These are phyloP conservation scores for Mangifera indica DNA, from an alignment of 345 rosid genomes.

Conservation along the genomic window DNA sequence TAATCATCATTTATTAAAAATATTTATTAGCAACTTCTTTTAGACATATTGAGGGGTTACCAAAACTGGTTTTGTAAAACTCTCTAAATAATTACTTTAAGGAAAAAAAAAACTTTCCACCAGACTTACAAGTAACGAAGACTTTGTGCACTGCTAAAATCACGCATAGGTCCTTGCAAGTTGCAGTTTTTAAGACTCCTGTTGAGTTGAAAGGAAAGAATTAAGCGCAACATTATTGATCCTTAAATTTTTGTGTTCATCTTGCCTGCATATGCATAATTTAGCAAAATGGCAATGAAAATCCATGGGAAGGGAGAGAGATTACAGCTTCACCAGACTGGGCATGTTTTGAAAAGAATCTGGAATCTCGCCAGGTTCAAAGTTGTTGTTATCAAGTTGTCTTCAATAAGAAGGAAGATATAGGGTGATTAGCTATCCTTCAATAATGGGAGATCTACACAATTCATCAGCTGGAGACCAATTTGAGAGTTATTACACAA, in stretches of 20 bases:
- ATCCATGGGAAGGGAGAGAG: not conserved
- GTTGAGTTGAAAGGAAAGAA: conserved; percentile 4
- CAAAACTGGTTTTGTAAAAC: too few relatives aligned
- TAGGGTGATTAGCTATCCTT: not conserved
- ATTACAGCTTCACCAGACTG: conserved; percentile 76
- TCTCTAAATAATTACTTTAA: too few relatives aligned
- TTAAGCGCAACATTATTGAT: not conserved
- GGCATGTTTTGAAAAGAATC: conserved; percentile 67
- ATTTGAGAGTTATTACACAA: conserved; percentile 3
- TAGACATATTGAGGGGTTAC: too few relatives aligned
- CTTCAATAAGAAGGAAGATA: conserved; percentile 46
- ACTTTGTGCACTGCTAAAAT: conserved; percentile 35
- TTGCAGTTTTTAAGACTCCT: conserved; percentile 61
- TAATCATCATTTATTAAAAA: too few relatives aligned
- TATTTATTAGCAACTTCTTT: not conserved
- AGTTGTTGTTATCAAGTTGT: conserved; percentile 87
- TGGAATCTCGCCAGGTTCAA: conserved; percentile 76
- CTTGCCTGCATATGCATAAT: not conserved
- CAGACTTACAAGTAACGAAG: conserved; percentile 46
- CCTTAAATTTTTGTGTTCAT: not conserved
- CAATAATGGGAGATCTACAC: not conserved
- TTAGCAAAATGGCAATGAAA: not conserved
- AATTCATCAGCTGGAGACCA: too few relatives aligned
- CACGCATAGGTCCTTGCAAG: conserved; percentile 50
- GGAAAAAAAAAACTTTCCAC: too few relatives aligned